A percentile compares a stretch with the other conserved stretches of the same genome.
Conservation (phyloP, 108 stramenopile species). For the Phaeodactylum tricornutum region DNA sequence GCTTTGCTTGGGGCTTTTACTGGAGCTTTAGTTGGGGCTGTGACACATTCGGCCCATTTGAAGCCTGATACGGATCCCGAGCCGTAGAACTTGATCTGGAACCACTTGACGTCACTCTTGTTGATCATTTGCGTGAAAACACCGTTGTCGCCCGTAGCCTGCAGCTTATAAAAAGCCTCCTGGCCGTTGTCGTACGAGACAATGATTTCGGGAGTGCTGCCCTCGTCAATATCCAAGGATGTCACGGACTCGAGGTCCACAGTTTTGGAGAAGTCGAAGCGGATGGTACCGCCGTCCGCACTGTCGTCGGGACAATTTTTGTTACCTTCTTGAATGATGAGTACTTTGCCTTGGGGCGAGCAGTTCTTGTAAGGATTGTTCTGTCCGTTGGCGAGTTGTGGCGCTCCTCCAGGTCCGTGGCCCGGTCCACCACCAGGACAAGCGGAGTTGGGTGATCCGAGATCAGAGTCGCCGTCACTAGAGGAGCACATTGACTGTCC, state of each 20-base stretch:
- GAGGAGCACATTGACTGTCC: no score
- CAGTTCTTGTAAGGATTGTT: constrained; percentile 4
- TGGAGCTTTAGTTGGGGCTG: constrained; percentile 6
- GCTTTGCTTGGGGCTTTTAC: constrained; percentile 8
- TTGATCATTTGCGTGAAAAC: no score
- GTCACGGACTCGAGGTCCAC: neutral
- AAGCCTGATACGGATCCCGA: constrained; percentile 1
- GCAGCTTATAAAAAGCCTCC: no score
- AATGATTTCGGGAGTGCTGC: no score
- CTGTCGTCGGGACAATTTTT: constrained; percentile 15
- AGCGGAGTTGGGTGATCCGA: constrained; percentile 13
- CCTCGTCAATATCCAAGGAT: constrained; percentile 10
- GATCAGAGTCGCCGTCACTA: constrained; percentile 12
- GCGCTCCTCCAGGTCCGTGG: no score
- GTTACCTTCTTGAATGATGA: constrained; percentile 12
- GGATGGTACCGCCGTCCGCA: constrained; percentile 8
- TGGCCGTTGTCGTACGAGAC: no score
- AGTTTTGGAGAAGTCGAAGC: constrained; percentile 3
- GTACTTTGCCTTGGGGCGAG: constrained; percentile 7
- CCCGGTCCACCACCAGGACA: no score
- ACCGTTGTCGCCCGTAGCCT: no score
- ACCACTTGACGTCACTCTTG: no score
- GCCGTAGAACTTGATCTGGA: no score
- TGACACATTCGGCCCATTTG: no score
- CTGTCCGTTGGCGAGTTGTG: no score